A percentile compares a stretch with the other conserved stretches of the same genome.
Evolutionary conservation across 129 eudicot species (phyloP).

Genomic region (Escallonia herrerae): DNA sequence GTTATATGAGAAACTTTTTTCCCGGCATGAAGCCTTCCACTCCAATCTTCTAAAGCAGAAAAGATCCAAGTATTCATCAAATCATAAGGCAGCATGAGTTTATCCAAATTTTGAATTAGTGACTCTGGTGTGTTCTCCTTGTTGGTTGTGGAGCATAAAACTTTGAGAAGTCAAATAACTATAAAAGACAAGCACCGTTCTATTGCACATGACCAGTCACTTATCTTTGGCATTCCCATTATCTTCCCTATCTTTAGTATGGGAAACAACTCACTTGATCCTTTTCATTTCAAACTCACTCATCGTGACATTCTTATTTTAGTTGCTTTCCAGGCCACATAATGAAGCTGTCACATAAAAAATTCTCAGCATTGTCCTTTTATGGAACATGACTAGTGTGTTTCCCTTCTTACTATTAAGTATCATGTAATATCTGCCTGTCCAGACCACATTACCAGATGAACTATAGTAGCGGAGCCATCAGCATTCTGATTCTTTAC

Average conservation of each 20-base stretch:
- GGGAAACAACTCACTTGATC: not conserved
- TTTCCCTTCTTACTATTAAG: not conserved
- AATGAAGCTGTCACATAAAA: too few species aligned
- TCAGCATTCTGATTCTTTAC: not conserved
- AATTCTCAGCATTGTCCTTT: too few species aligned
- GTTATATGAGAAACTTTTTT: not conserved
- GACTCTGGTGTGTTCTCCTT: not conserved
- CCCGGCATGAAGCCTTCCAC: not conserved
- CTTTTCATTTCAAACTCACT: not conserved
- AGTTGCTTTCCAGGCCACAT: not conserved
- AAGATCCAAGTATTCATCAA: not conserved
- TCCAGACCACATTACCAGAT: not conserved
- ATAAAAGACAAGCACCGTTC: not conserved
- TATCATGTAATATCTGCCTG: not conserved
- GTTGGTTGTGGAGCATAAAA: not conserved
- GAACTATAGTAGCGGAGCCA: not conserved
- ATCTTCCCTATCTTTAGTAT: not conserved
- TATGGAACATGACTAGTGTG: not conserved
- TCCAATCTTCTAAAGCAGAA: not conserved
- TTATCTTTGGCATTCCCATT: not conserved
- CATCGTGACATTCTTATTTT: not conserved
- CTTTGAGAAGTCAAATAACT: not conserved
- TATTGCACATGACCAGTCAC: not conserved
- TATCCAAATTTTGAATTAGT: not conserved
- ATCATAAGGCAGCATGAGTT: not conserved